Evolutionary conservation across 2,329 filamentous ascomycete genomes (phyloP), one percentile per base, ranked within the genome.

Genomic region (Stemphylium lycopersici): DNA sequence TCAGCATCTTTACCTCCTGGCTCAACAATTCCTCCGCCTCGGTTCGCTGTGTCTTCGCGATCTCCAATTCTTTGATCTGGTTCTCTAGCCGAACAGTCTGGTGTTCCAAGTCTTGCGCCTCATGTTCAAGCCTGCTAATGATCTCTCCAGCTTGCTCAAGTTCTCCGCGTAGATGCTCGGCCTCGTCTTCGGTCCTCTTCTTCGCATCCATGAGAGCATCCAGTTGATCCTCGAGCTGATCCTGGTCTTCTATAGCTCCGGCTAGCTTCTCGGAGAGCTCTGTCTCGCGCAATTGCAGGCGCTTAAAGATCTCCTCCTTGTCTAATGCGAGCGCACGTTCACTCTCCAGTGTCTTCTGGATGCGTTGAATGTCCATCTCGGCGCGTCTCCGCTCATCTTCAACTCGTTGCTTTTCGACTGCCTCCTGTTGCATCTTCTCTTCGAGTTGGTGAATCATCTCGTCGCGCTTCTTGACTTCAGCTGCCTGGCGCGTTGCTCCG

Each of bases 271-370:
- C 96, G 47, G 89, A 90, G 3, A 99, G 83, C 72, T 99, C 93
- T 10, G 87, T 84, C 76, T 99, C 95, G n/a, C 95, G 89, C 48
- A 88, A 80, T 71, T 97, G 95, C 18, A 99, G 81, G n/a, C 96
- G 87, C 72, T 93, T 96, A 81, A 98, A 99, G 56, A 99, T 99
- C 69, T 99, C 95, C 72, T 99, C 96, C 73, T 99, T 99, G 76
- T 99, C 95, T 4, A 99, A 80, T 1, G 95, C 95, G 37, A 99
- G 82, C n/a, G 93, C 91, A 44, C 95, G 87, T 76, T 99, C 96
- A 62, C 93, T 96, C 74, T 99, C 96, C 2, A 99, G 82, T 0
- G 91, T 96, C 67, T 98, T 91, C 72, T 97, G 93, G 41, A 98
- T 90, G 29, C 90, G 87, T 63, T 93, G 85, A 68, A 97, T 89